Conservation (phyloP, 169 alveolate species). For the Haemoproteus tartakovskyi region DNA sequence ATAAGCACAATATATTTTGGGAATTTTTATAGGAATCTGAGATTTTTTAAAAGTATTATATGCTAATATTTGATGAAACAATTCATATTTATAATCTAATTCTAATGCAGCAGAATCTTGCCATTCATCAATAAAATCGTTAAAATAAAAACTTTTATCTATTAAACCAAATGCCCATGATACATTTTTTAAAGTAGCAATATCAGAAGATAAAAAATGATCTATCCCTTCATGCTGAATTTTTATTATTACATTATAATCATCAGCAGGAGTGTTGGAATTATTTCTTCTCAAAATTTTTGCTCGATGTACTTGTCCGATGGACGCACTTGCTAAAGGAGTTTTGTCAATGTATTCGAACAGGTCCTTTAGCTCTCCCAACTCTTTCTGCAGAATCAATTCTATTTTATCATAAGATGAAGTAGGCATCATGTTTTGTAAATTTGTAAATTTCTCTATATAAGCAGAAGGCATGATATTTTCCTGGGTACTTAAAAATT, state of each 20-base stretch:
- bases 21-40: constrained; percentile 79
- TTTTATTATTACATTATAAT: constrained; percentile 77
- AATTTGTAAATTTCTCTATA: constrained; percentile 80
- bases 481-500: constrained; percentile 87
- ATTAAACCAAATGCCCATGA: constrained; percentile 79
- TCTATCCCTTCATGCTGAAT: constrained; percentile 82
- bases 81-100: constrained; percentile 82
- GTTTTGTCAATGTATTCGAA: constrained; percentile 73
- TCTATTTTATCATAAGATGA: constrained; percentile 75
- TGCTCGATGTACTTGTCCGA: constrained; percentile 85
- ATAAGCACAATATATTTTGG: constrained; percentile 78
- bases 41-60: constrained; percentile 76
- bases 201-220: constrained; percentile 77
- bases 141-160: constrained; percentile 73
- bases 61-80: constrained; percentile 79
- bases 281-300: constrained; percentile 65
- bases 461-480: constrained; percentile 87
- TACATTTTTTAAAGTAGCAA: constrained; percentile 74
- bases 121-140: constrained; percentile 86
- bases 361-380: constrained; percentile 40
- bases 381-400: constrained; percentile 78
- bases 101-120: constrained; percentile 83
- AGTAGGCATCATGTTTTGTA: constrained; percentile 89
- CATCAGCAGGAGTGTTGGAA: too few species aligned
- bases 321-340: constrained; percentile 84